These are phyloP conservation scores for Aspergillus aculeatus DNA, from an alignment of 2,329 filamentous ascomycete genomes.

Conservation along the genomic window DNA sequence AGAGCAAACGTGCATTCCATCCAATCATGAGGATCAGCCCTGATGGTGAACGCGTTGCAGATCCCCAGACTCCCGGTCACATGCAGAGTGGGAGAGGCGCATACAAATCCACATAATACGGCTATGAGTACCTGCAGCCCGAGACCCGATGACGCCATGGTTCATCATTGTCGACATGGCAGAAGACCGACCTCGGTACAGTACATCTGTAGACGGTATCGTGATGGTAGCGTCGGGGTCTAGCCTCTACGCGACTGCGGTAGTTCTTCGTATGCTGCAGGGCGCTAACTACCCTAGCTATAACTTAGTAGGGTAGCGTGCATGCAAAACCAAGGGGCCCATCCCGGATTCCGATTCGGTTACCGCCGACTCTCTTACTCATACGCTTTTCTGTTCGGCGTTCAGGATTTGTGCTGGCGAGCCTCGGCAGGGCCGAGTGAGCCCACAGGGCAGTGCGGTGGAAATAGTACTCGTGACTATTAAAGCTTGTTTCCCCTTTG, in stretches of 20 bases:
- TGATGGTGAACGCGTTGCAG: neutral
- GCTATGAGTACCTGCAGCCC: neutral
- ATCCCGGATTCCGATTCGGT: no score
- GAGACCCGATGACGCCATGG: neutral
- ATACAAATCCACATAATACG: neutral
- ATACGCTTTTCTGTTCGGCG: no score
- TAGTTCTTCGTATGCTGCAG: no score
- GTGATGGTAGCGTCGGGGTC: no score
- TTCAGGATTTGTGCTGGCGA: neutral
- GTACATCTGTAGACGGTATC: no score
- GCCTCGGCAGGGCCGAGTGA: neutral
- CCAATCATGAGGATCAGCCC: neutral
- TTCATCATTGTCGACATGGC: neutral
- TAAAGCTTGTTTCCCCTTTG: neutral
- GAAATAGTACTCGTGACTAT: neutral
- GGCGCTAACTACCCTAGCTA: no score
- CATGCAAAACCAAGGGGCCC: no score
- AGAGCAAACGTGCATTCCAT: neutral
- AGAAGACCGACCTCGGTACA: neutral
- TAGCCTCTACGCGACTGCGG: no score
- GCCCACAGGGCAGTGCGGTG: neutral
- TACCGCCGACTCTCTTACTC: no score
- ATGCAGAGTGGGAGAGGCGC: neutral
- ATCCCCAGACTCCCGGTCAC: neutral
- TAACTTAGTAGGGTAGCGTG: no score